These are phyloP conservation scores for Delitschia confertaspora DNA, from an alignment of 495 filamentous ascomycete species.

Conservation along the genomic window DNA sequence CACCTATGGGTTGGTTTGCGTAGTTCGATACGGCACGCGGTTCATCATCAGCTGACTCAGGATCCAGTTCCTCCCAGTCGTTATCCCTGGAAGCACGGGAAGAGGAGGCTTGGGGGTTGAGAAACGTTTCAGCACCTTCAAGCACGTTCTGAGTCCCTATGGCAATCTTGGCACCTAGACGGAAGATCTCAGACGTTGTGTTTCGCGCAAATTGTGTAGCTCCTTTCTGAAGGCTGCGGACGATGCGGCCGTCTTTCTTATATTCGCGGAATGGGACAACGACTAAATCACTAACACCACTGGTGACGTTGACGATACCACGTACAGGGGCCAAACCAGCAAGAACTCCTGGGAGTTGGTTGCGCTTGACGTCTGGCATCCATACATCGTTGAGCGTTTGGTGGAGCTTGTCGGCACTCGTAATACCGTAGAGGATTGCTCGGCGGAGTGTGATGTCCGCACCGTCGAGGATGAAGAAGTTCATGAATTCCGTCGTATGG, in stretches of 20 bases:
- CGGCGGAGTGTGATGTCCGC: constrained; percentile 79
- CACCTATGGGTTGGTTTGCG: constrained; percentile 82
- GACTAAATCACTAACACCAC: constrained; percentile 75
- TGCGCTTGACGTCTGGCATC: constrained; percentile 88
- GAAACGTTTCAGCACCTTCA: constrained; percentile 76
- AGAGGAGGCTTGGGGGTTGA: constrained; percentile 36
- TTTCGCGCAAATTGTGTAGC: constrained; percentile 82
- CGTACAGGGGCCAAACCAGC: constrained; percentile 85
- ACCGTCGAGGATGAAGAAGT: constrained; percentile 87
- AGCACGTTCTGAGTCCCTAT: constrained; percentile 88
- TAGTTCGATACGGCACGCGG: constrained; percentile 62
- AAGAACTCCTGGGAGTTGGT: constrained; percentile 81
- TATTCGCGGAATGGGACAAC: constrained; percentile 88
- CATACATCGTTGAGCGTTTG: constrained; percentile 89
- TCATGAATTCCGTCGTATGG: constrained; percentile 99
- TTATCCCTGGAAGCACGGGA: constrained; percentile 30
- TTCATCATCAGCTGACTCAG: constrained; percentile 44
- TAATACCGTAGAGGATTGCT: constrained; percentile 84
- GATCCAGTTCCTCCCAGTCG: constrained; percentile 55
- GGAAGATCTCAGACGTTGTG: constrained; percentile 82
- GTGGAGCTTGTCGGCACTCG: constrained; percentile 80
- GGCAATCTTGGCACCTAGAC: constrained; percentile 87
- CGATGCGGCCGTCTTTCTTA: constrained; percentile 82
- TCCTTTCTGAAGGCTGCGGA: constrained; percentile 85
- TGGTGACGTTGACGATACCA: constrained; percentile 80